Conservation (phyloP, 2,329 filamentous ascomycete genomes). For the Cercospora zeae-maydis region DNA sequence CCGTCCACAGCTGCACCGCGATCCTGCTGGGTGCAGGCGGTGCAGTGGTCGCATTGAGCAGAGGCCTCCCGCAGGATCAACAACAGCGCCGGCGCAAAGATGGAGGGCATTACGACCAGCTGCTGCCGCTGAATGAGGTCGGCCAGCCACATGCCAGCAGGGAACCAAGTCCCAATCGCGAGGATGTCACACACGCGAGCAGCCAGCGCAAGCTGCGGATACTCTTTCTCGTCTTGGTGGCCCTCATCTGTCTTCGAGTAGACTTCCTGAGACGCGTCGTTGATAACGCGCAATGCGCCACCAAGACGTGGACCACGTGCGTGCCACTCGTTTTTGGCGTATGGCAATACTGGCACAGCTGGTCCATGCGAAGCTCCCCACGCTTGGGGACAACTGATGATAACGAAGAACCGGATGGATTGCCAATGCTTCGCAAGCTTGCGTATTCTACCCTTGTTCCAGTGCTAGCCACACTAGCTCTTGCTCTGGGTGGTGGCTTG, state of each 20-base stretch:
- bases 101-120: slow-evolving; percentile 25
- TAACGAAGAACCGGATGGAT: slow-evolving; percentile 33
- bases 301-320: slow-evolving; percentile 28
- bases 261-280: slow-evolving; percentile 44
- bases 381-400: slow-evolving; percentile 15
- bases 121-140: slow-evolving; percentile 35
- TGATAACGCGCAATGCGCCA: slow-evolving; percentile 44
- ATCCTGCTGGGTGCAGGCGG: slow-evolving; percentile 42
- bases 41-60: slow-evolving; percentile 39
- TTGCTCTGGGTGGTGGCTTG: slow-evolving; percentile 41
- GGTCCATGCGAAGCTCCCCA: slow-evolving; percentile 21
- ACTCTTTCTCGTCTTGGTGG: slow-evolving; percentile 30
- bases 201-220: slow-evolving; percentile 31
- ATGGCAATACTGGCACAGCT: slow-evolving; percentile 33
- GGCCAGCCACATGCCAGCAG: slow-evolving; percentile 24
- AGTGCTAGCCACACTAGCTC: slow-evolving; percentile 38
- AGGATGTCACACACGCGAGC: slow-evolving; percentile 25
- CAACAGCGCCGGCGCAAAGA: slow-evolving; percentile 20
- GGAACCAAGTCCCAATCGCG: slow-evolving; percentile 23
- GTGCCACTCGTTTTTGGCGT: slow-evolving; percentile 32
- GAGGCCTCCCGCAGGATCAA: slow-evolving; percentile 29
- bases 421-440: slow-evolving; percentile 34
- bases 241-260: slow-evolving; percentile 33
- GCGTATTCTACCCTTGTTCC: slow-evolving; percentile 36
- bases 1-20: slow-evolving; percentile 44